Evolutionary conservation across 2,329 filamentous ascomycete genomes (phyloP).

Genomic region (Aspergillus spinulosporus): DNA sequence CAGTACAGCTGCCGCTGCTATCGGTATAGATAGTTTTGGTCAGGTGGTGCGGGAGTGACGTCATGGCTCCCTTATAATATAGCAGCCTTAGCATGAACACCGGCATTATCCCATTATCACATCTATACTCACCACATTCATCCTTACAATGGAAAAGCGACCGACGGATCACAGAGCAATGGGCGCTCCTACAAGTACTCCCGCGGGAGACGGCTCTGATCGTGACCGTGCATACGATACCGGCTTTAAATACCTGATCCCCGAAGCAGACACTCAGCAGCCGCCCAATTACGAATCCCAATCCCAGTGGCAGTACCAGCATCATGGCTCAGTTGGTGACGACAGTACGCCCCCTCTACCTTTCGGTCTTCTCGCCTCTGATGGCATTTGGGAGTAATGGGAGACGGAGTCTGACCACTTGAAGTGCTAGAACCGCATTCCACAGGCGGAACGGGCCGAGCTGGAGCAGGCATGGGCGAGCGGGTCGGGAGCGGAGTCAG

Average conservation of each 20-base stretch:
- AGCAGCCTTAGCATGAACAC: background rate
- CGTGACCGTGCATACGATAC: conserved; percentile 1
- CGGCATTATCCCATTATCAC: background rate
- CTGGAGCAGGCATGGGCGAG: background rate
- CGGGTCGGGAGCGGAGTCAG: conserved; percentile 29
- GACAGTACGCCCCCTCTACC: background rate
- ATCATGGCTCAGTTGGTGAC: background rate
- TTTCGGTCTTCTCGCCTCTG: background rate
- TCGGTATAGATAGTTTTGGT: too few relatives aligned
- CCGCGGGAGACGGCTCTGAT: background rate
- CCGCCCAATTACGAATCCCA: background rate
- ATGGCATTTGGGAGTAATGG: too few relatives aligned
- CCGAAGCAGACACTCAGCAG: background rate
- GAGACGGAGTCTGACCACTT: background rate
- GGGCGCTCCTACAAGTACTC: background rate
- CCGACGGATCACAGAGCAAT: too few relatives aligned
- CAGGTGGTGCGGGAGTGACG: too few relatives aligned
- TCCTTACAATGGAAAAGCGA: too few relatives aligned
- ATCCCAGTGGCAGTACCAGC: background rate
- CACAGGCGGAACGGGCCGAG: background rate
- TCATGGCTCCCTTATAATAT: too few relatives aligned
- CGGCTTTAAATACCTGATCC: conserved; percentile 9
- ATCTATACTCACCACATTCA: too few relatives aligned
- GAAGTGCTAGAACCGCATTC: background rate
- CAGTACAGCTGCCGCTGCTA: too few relatives aligned